Conservation (phyloP, 495 filamentous ascomycete species). For the Neurospora sp. region DNA sequence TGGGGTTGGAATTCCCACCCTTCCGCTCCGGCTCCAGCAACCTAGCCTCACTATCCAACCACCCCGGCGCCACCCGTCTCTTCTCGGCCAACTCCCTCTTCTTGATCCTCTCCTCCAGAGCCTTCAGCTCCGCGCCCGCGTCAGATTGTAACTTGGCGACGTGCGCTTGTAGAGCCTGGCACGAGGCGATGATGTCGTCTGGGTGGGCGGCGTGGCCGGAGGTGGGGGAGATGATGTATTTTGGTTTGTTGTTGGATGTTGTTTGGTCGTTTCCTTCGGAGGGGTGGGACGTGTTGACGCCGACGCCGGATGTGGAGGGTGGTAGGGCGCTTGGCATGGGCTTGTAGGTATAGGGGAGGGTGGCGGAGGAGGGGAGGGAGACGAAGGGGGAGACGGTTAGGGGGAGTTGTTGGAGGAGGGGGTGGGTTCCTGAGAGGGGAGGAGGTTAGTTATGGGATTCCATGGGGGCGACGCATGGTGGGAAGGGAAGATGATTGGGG, state of each 20-base stretch:
- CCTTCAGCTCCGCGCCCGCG: slow-evolving; percentile 52
- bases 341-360: slow-evolving; percentile 92
- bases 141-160: slow-evolving; percentile 52
- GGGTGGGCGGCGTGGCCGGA: slow-evolving; percentile 71
- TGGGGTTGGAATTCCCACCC: background rate
- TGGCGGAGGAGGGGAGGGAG: slow-evolving; percentile 78
- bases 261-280: too few species aligned
- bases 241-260: slow-evolving; percentile 34
- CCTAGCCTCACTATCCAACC: slow-evolving; percentile 82
- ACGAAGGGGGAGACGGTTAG: slow-evolving; percentile 92
- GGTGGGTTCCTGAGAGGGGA: slow-evolving; percentile 55
- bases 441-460: slow-evolving; percentile 1
- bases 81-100: slow-evolving; percentile 86
- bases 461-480: background rate
- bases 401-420: slow-evolving; percentile 82
- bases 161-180: slow-evolving; percentile 64
- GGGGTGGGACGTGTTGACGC: slow-evolving; percentile 27
- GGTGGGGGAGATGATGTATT: slow-evolving; percentile 58
- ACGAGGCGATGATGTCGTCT: slow-evolving; percentile 71
- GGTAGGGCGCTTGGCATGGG: slow-evolving; percentile 76
- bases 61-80: slow-evolving; percentile 80
- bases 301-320: slow-evolving; percentile 53
- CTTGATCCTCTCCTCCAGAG: slow-evolving; percentile 59
- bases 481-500: background rate
- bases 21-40: slow-evolving; percentile 64